Evolutionary conservation across 2,329 filamentous ascomycete species (phyloP).

Genomic region (Talaromyces sp.): DNA sequence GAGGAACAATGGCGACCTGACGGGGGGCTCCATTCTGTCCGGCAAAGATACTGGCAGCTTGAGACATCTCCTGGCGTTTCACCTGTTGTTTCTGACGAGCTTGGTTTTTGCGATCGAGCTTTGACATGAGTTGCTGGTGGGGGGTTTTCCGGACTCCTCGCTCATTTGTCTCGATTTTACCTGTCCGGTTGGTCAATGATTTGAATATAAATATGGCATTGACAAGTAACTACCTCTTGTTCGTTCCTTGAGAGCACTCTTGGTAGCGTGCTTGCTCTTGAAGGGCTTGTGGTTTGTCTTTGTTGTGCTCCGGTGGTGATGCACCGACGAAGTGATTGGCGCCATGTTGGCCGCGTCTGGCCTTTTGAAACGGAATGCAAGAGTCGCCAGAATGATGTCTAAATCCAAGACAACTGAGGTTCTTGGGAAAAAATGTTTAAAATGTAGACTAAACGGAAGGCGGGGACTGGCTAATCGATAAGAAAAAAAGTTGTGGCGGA

Average conservation of each 20-base stretch:
- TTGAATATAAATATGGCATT: background rate
- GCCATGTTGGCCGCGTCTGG: slow-evolving; percentile 65
- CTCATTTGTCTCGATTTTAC: slow-evolving; percentile 69
- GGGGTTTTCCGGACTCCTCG: slow-evolving; percentile 77
- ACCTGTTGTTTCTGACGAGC: slow-evolving; percentile 81
- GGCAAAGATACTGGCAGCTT: slow-evolving; percentile 76
- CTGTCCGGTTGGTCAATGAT: slow-evolving; percentile 43
- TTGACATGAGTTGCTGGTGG: slow-evolving; percentile 96
- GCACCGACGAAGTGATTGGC: slow-evolving; percentile 51
- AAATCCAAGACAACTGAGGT: too few relatives aligned
- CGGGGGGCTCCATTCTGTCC: slow-evolving; percentile 83
- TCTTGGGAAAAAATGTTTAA: too few relatives aligned
- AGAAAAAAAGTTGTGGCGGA: slow-evolving; percentile 30
- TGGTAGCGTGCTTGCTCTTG: slow-evolving; percentile 88
- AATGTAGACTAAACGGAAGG: slow-evolving; percentile 20
- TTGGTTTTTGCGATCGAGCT: slow-evolving; percentile 91
- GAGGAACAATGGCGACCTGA: slow-evolving; percentile 81
- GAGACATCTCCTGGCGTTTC: slow-evolving; percentile 79
- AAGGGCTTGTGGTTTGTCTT: slow-evolving; percentile 85
- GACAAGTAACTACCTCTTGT: slow-evolving; percentile 65
- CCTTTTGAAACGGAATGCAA: slow-evolving; percentile 86
- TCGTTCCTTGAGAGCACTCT: slow-evolving; percentile 78
- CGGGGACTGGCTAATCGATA: slow-evolving; percentile 18
- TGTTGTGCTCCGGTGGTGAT: slow-evolving; percentile 85
- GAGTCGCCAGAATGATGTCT: slow-evolving; percentile 45